phyloP scores from a whole-genome alignment of 1,139 yeast genomes.

The Yamadazyma mexicana region DNA sequence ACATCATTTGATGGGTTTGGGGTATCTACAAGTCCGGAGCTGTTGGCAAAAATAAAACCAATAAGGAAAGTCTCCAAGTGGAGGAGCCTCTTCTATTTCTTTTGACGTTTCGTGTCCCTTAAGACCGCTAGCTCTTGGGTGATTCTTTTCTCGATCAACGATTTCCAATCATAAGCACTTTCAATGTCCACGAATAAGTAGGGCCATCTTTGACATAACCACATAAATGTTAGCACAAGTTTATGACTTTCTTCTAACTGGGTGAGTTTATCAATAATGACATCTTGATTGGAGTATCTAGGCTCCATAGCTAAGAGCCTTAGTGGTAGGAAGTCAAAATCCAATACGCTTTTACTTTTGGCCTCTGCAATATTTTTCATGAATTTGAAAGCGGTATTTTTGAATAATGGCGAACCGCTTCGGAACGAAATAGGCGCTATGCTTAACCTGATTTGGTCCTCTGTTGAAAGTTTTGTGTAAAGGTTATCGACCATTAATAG shows the following conservation, averaged over 20 bases:
- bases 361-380: slow-evolving; percentile 39
- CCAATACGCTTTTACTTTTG: slow-evolving; percentile 42
- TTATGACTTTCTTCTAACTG: slow-evolving; percentile 71
- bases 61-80: not conserved
- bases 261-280: slow-evolving; percentile 40
- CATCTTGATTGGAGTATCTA: not conserved
- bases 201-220: slow-evolving; percentile 90
- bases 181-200: slow-evolving; percentile 74
- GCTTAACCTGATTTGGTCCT: slow-evolving; percentile 59
- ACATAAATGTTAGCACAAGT: slow-evolving; percentile 66
- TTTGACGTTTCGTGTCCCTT: slow-evolving; percentile 18
- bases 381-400: slow-evolving; percentile 30
- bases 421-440: slow-evolving; percentile 55
- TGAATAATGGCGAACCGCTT: slow-evolving; percentile 25
- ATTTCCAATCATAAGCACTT: slow-evolving; percentile 69
- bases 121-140: slow-evolving; percentile 56
- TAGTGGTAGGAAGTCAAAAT: slow-evolving; percentile 40
- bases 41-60: not conserved
- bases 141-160: slow-evolving; percentile 63
- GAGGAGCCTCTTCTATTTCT: no score
- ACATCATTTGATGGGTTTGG: no score
- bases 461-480: slow-evolving; percentile 27
- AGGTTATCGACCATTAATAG: slow-evolving; percentile 41
- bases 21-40: not conserved
- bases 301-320: slow-evolving; percentile 26